These are phyloP conservation scores for Wickerhamiella brachini DNA, from an alignment of 805 yeast genomes.

Conservation along the genomic window DNA sequence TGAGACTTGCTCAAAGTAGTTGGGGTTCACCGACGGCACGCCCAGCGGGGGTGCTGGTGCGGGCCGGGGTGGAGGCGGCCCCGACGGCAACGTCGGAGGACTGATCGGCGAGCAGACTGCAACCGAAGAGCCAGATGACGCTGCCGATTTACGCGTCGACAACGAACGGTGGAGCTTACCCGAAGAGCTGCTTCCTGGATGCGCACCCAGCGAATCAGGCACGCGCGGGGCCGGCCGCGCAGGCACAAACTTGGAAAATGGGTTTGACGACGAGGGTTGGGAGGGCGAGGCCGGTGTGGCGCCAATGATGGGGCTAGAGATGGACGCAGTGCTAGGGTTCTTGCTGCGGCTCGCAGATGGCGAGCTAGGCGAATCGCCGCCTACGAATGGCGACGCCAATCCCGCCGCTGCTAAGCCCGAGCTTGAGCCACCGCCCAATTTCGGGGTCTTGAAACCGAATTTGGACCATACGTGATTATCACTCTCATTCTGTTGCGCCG, in stretches of 20 bases:
- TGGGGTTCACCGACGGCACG: slow-evolving; percentile 21
- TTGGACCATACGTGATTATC: slow-evolving; percentile 17
- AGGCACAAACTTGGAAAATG: background rate
- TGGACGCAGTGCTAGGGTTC: background rate
- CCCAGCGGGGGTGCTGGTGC: slow-evolving; percentile 33
- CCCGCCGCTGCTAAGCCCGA: background rate
- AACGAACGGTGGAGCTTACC: background rate
- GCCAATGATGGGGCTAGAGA: background rate
- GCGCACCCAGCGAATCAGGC: background rate
- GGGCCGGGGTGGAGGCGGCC: slow-evolving; percentile 27
- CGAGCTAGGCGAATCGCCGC: background rate
- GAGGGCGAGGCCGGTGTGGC: background rate
- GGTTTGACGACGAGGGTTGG: background rate
- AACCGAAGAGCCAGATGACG: background rate
- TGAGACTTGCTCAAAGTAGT: slow-evolving; percentile 3
- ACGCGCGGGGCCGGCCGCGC: background rate
- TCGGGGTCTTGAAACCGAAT: slow-evolving; percentile 12
- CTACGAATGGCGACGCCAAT: slow-evolving; percentile 2
- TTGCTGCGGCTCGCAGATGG: background rate
- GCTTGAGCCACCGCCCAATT: slow-evolving; percentile 1
- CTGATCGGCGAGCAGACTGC: background rate
- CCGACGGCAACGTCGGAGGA: slow-evolving; percentile 12
- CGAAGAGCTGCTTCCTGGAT: background rate
- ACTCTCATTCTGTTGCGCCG: slow-evolving; percentile 14
- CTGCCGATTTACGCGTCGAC: background rate